Percentiles rank a stretch among this genome's conserved stretches.
Conservation (phyloP, 495 filamentous ascomycete species). For the Daldinia vernicosa region DNA sequence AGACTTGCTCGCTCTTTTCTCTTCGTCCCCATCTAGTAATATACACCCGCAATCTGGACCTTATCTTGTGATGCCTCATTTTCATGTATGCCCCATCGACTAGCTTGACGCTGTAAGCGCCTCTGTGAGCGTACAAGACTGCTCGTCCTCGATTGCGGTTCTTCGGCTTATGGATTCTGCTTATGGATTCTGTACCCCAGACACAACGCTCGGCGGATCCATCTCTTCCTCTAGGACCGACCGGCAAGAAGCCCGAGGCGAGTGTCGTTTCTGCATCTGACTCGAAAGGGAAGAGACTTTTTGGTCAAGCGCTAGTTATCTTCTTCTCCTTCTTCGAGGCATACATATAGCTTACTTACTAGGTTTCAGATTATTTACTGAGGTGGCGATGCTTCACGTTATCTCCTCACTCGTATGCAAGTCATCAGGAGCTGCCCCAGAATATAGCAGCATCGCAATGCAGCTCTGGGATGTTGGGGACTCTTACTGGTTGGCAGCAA, state of each 20-base stretch:
- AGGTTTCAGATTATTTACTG: conserved; percentile 31
- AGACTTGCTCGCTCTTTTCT: conserved; percentile 30
- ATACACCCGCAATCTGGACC: conserved; percentile 35
- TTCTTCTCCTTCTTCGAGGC: conserved; percentile 2
- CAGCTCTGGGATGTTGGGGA: conserved; percentile 22
- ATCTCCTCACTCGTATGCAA: conserved; percentile 36
- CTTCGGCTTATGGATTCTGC: conserved; percentile 22
- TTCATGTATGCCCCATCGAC: conserved; percentile 18
- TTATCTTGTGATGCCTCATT: conserved; percentile 36
- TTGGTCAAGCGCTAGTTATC: conserved; percentile 16
- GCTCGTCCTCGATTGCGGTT: conserved; percentile 25
- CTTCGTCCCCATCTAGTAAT: conserved; percentile 38
- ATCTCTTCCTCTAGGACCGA: conserved; percentile 23
- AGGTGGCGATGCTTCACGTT: conserved; percentile 19
- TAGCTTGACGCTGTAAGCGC: conserved; percentile 40
- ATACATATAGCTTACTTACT: conserved; percentile 30
- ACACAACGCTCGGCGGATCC: conserved; percentile 15
- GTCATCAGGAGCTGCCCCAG: conserved; percentile 40
- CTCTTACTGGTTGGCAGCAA: conserved; percentile 24
- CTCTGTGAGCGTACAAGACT: conserved; percentile 30
- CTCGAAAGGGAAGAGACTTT: conserved; percentile 33
- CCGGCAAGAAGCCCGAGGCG: conserved; percentile 34
- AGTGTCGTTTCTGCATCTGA: conserved; percentile 32
- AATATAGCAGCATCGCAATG: conserved; percentile 21
- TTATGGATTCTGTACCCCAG: conserved; percentile 34